Base-by-base conservation (phyloP, 202 grass and related monocot species). In the Zoysia matrella region DNA sequence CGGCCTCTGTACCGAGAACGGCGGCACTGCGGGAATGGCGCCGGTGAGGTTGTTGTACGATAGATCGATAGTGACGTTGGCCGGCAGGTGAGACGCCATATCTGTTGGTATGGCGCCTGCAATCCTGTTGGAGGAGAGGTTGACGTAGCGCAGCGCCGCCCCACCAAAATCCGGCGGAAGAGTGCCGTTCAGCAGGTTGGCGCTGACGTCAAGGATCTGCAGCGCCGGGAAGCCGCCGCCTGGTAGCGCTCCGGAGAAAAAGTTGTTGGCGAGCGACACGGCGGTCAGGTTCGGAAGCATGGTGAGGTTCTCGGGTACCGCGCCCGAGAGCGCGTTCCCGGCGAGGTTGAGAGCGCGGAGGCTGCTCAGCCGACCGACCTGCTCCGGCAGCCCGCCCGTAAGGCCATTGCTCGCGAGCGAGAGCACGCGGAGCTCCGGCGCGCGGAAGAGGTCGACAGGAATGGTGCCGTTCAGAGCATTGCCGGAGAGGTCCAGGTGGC, bases 401-500 rank as follows among this genome's bases (percentile, higher is more conserved):
- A 98, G 72, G 53, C 93, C 90, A 12, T 98, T 98, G 76, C 90
- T 60, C 16, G 92, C 90, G 15, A 98, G 92, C n/a, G 90, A 94
- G 47, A 98, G 90, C 47, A 94, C 71, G 0, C 73, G 90, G n/a
- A 98, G 85, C 82, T 91, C 92, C n/a, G 79, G 74, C 39, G 87
- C 82, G 70, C 88, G 83, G 51, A 93, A 83, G 1, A 98, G 83
- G 42, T 88, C 87, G 8, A 5, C 16, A 1, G 90, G 85, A 13
- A 98, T 16, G 54, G 70, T 85, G 74, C 90, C 95, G 72, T 91
- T 98, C 14, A 98, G 91, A 48, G 79, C 81, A 66, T 98, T 98
- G 8, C 96, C 90, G 63, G 96, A 95, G 76, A 98, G 90, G 66
- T 98, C 96, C 40, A 98, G 87, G 77, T 92, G 91, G 51, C 81